Evolutionary conservation across 2,329 filamentous ascomycete genomes (phyloP).

Genomic region (Penicillium occitanis): DNA sequence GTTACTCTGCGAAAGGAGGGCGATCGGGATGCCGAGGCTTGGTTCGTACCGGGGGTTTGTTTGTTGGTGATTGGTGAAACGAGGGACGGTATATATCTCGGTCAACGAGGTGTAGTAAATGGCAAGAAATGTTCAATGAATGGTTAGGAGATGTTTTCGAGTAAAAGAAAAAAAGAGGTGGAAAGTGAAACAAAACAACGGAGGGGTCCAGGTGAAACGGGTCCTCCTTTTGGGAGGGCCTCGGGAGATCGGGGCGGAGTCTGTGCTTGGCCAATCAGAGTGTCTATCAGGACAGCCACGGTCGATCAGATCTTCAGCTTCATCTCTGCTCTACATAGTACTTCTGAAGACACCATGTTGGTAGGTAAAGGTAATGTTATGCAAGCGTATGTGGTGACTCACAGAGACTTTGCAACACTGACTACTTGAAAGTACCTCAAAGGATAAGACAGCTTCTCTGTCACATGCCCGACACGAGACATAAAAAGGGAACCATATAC

Average conservation of each 20-base stretch:
- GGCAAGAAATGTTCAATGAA: not conserved
- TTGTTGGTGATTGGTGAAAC: not conserved
- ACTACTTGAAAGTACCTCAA: not conserved
- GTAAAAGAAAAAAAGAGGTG: not conserved
- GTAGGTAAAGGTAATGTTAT: too few species aligned
- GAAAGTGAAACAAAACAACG: not conserved
- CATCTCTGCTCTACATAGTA: too few species aligned
- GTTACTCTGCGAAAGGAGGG: not conserved
- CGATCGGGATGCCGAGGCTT: not conserved
- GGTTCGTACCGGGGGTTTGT: not conserved
- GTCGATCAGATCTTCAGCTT: not conserved
- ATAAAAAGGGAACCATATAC: too few species aligned
- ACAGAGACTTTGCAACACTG: too few species aligned
- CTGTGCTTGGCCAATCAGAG: not conserved
- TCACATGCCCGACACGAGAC: not conserved
- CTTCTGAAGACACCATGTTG: too few species aligned
- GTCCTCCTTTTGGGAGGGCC: not conserved
- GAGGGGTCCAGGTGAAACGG: not conserved
- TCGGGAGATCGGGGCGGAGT: constrained; percentile 5
- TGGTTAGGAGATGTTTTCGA: not conserved
- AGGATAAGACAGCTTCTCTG: not conserved
- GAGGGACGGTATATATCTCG: not conserved
- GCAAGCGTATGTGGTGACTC: too few species aligned
- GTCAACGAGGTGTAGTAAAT: not conserved
- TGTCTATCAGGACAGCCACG: not conserved